phyloP scores from a whole-genome alignment of 2,329 filamentous ascomycete species.

The Colletotrichum endophyticum region DNA sequence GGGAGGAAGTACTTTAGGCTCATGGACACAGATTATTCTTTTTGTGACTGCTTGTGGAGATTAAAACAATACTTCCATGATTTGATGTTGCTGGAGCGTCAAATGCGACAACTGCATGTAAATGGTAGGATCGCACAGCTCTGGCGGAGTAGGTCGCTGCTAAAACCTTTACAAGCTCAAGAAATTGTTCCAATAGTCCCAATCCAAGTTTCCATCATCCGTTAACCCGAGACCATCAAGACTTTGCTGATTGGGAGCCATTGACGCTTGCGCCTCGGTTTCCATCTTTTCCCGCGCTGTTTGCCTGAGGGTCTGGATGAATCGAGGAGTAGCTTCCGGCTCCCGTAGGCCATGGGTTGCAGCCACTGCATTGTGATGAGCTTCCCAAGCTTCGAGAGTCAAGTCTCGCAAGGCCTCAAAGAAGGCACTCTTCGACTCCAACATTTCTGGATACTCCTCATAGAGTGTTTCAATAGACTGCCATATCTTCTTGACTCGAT shows the following conservation, averaged over 20 bases:
- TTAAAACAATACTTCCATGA: background rate
- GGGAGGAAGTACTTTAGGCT: background rate
- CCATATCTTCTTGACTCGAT: conserved; percentile 29
- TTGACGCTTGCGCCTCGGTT: background rate
- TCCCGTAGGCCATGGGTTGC: background rate
- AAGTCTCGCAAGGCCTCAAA: background rate
- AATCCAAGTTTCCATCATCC: background rate
- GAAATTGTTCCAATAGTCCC: conserved; percentile 15
- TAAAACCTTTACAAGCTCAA: background rate
- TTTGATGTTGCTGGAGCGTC: background rate
- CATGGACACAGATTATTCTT: background rate
- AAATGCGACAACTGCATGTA: background rate
- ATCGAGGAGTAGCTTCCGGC: background rate
- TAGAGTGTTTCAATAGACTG: conserved; percentile 29
- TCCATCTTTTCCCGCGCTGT: background rate
- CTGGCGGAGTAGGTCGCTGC: background rate
- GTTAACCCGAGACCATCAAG: background rate
- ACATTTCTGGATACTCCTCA: conserved; percentile 23
- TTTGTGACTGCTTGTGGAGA: background rate
- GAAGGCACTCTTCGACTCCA: background rate
- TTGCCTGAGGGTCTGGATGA: background rate
- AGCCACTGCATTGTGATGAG: background rate
- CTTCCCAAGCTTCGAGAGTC: background rate
- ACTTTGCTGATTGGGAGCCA: background rate
- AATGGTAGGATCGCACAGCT: too few relatives aligned